A percentile compares a stretch with the other conserved stretches of the same genome.
These are phyloP conservation scores for Jatropha curcas DNA, from an alignment of 345 rosid genomes.

Conservation along the genomic window DNA sequence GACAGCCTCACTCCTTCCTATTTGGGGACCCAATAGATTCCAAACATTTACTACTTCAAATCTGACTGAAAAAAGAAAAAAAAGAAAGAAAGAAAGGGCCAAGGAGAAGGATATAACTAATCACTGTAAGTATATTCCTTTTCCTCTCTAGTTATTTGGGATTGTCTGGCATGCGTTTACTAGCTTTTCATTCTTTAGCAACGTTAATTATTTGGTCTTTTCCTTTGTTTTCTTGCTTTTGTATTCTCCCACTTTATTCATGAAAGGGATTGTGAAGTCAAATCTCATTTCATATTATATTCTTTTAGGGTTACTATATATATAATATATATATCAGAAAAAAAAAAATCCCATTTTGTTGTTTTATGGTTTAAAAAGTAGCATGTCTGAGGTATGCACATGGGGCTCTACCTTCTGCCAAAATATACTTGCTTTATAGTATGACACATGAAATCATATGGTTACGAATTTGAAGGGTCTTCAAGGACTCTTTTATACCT, in stretches of 20 bases:
- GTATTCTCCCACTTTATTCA: neutral
- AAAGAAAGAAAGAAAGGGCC: too few relatives aligned
- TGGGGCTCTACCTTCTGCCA: too few relatives aligned
- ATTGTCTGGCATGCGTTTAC: conserved; percentile 24
- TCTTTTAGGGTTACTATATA: too few relatives aligned
- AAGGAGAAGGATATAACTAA: neutral
- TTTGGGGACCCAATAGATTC: conserved; percentile 39
- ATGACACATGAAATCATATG: too few relatives aligned
- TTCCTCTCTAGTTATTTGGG: neutral
- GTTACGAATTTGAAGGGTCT: too few relatives aligned
- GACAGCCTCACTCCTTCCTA: conserved; percentile 91
- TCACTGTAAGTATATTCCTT: conserved; percentile 35
- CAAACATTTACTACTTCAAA: neutral
- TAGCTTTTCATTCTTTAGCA: neutral
- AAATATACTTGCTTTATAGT: too few relatives aligned
- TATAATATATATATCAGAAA: neutral
- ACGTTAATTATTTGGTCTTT: neutral
- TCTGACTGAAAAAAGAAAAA: neutral
- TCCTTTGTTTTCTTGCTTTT: neutral
- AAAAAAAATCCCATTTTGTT: neutral
- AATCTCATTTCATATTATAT: neutral
- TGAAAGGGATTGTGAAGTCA: neutral
- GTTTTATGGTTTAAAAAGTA: neutral
- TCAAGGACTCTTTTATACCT: neutral
- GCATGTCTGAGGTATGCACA: too few relatives aligned